These are phyloP conservation scores for Mycosarcoma mackinlayi DNA, from an alignment of 1,284 basidiomycete species.

Conservation along the genomic window DNA sequence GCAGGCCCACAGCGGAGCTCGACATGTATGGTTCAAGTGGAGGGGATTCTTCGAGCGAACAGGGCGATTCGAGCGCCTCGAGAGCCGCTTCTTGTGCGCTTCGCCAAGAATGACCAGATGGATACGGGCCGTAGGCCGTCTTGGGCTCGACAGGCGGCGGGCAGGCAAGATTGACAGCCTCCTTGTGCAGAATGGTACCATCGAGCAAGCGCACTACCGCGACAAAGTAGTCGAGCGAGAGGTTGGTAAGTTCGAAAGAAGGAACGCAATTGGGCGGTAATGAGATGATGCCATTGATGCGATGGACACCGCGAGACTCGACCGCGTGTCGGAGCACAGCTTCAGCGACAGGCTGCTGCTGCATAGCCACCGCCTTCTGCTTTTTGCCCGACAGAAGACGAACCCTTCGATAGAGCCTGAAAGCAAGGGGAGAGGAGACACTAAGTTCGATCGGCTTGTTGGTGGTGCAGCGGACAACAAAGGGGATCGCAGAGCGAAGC, in stretches of 20 bases:
- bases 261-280: constrained; percentile 51
- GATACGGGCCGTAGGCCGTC: constrained; percentile 20
- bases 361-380: constrained; percentile 27
- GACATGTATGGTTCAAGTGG: constrained; percentile 1
- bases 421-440: constrained; percentile 14
- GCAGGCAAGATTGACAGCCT: constrained; percentile 24
- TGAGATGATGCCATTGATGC: constrained; percentile 41
- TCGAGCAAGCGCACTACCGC: constrained; percentile 40
- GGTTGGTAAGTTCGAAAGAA: constrained; percentile 39
- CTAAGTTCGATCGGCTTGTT: constrained; percentile 30
- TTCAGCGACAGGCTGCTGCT: constrained; percentile 29
- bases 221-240: constrained; percentile 57
- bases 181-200: constrained; percentile 23
- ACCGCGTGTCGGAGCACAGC: constrained; percentile 19
- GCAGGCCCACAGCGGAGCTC: not conserved
- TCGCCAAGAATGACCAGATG: constrained; percentile 24
- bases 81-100: constrained; percentile 6
- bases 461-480: constrained; percentile 43
- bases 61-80: not conserved
- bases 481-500: constrained; percentile 49
- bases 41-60: constrained; percentile 12
- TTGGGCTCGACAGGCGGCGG: constrained; percentile 32
- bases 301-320: constrained; percentile 19
- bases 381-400: constrained; percentile 23
- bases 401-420: constrained; percentile 27